Conservation (phyloP, 495 filamentous ascomycete species). For the Aspergillus campestris region DNA sequence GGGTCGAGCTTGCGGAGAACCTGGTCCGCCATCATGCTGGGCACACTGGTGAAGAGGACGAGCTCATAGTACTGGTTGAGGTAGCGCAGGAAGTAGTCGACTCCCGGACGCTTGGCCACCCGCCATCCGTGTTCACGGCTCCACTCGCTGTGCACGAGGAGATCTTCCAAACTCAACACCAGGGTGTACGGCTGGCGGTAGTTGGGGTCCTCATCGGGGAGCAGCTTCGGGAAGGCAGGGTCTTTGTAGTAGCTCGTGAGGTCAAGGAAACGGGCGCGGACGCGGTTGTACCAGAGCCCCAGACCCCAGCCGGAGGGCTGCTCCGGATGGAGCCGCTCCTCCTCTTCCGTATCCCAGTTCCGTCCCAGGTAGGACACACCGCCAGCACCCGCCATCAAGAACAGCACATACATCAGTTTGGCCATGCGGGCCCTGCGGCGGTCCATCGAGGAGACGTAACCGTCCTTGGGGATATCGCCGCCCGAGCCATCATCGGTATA, state of each 20-base stretch:
- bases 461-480: slow-evolving; percentile 63
- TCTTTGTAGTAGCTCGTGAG: slow-evolving; percentile 89
- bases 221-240: slow-evolving; percentile 85
- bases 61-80: slow-evolving; percentile 96
- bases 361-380: slow-evolving; percentile 66
- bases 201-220: slow-evolving; percentile 78
- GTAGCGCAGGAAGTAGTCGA: slow-evolving; percentile 96
- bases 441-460: slow-evolving; percentile 86
- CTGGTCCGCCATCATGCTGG: slow-evolving; percentile 72
- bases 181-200: slow-evolving; percentile 86
- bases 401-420: slow-evolving; percentile 52
- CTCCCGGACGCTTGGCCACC: slow-evolving; percentile 85
- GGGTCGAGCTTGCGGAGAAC: slow-evolving; percentile 90
- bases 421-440: slow-evolving; percentile 63
- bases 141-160: slow-evolving; percentile 93
- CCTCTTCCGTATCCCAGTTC: slow-evolving; percentile 74
- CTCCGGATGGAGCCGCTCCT: slow-evolving; percentile 54
- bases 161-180: slow-evolving; percentile 84
- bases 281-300: slow-evolving; percentile 67
- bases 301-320: slow-evolving; percentile 67
- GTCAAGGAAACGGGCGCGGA: slow-evolving; percentile 61
- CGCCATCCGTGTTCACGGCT: slow-evolving; percentile 89
- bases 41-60: slow-evolving; percentile 85
- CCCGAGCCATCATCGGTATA: slow-evolving; percentile 41
- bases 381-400: slow-evolving; percentile 41